Evolutionary conservation across 768 basidiomycete species (phyloP).

Genomic region (Lentinula sp.): DNA sequence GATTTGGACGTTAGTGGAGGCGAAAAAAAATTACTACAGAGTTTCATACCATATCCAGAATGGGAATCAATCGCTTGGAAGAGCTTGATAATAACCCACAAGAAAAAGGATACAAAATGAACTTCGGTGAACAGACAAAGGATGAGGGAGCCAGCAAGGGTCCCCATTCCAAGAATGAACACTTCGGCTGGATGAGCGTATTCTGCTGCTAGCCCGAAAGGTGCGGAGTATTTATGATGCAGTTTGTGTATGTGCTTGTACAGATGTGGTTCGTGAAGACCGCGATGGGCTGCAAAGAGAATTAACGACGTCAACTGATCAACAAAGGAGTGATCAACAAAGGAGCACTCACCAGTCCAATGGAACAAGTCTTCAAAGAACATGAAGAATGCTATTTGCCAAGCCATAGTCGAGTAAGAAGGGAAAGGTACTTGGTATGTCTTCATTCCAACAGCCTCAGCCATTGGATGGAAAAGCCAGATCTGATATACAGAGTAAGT

Average conservation of each 20-base stretch:
- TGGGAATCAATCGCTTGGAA: slow-evolving; percentile 98
- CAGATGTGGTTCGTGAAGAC: slow-evolving; percentile 75
- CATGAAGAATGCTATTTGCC: slow-evolving; percentile 85
- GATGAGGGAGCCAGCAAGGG: slow-evolving; percentile 81
- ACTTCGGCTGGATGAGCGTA: slow-evolving; percentile 98
- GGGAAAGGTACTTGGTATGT: slow-evolving; percentile 96
- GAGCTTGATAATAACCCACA: slow-evolving; percentile 90
- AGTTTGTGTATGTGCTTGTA: slow-evolving; percentile 96
- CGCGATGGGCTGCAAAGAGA: slow-evolving; percentile 67
- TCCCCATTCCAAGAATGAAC: slow-evolving; percentile 89
- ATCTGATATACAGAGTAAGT: slow-evolving; percentile 44
- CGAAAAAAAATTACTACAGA: background rate
- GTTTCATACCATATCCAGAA: slow-evolving; percentile 78
- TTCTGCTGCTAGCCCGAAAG: slow-evolving; percentile 95
- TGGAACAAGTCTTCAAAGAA: slow-evolving; percentile 96
- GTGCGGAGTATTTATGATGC: slow-evolving; percentile 96
- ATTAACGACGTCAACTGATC: background rate
- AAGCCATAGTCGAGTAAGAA: slow-evolving; percentile 54
- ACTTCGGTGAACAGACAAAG: slow-evolving; percentile 74
- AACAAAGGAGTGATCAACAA: background rate
- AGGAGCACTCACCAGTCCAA: slow-evolving; percentile 51
- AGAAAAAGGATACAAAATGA: slow-evolving; percentile 89
- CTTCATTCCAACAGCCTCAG: slow-evolving; percentile 80
- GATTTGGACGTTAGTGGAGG: background rate
- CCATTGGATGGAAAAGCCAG: slow-evolving; percentile 88